Conservation (phyloP, 2,329 filamentous ascomycete genomes). For the Teratosphaeriaceae sp. region DNA sequence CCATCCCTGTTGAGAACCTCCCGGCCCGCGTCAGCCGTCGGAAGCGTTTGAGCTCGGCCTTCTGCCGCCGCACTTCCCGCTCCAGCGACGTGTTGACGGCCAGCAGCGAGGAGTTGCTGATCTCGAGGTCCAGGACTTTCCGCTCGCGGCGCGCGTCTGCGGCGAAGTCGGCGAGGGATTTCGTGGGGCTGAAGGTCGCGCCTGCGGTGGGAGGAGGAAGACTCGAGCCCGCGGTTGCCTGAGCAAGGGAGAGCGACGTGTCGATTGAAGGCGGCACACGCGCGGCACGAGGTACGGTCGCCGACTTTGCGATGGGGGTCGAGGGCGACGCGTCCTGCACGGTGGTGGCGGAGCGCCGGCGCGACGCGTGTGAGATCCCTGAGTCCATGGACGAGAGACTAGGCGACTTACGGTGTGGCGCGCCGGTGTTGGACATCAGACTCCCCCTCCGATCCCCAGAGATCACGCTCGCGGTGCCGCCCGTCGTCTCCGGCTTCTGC, state of each 20-base stretch:
- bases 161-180: slow-evolving; percentile 65
- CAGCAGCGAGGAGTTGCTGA: slow-evolving; percentile 88
- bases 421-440: slow-evolving; percentile 10
- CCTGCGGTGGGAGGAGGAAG: slow-evolving; percentile 15
- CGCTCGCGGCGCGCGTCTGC: slow-evolving; percentile 85
- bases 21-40: slow-evolving; percentile 79
- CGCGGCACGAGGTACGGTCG: slow-evolving; percentile 9
- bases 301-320: too few species aligned
- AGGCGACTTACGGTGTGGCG: slow-evolving; percentile 26
- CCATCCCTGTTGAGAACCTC: slow-evolving; percentile 59
- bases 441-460: slow-evolving; percentile 8
- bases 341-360: slow-evolving; percentile 25
- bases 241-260: slow-evolving; percentile 15
- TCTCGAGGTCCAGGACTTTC: slow-evolving; percentile 93
- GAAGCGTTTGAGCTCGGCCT: slow-evolving; percentile 76
- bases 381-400: slow-evolving; percentile 44
- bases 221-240: too few species aligned
- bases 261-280: slow-evolving; percentile 21
- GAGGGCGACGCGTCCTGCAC: too few species aligned
- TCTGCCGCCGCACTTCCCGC: slow-evolving; percentile 85
- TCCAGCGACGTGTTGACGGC: slow-evolving; percentile 94
- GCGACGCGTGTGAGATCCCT: slow-evolving; percentile 25
- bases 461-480: neutral
- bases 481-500: neutral
- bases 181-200: slow-evolving; percentile 29